phyloP scores from a whole-genome alignment of 225 moss, liverwort and hornwort genomes.

The Lunularia cruciata region DNA sequence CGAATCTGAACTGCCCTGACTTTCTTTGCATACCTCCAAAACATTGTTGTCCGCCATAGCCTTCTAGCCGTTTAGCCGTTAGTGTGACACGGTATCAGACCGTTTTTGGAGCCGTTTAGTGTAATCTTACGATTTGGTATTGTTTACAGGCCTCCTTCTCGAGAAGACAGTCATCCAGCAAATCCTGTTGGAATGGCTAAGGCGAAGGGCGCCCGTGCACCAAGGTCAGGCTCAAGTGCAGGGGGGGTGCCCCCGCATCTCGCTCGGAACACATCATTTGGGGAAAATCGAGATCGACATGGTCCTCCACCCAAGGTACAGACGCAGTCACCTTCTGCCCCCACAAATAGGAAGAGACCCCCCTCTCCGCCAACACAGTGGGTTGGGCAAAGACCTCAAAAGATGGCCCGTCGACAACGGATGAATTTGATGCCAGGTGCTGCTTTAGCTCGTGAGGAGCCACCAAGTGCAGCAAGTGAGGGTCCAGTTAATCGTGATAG shows the following conservation, averaged over 20 bases:
- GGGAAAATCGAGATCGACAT: conserved; percentile 77
- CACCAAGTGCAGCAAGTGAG: conserved; percentile 41
- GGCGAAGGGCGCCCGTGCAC: conserved; percentile 91
- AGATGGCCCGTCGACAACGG: conserved; percentile 77
- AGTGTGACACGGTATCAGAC: no score
- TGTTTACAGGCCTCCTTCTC: conserved; percentile 54
- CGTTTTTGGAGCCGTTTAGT: not conserved
- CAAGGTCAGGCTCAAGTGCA: conserved; percentile 71
- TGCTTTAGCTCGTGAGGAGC: conserved; percentile 62
- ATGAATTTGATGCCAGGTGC: conserved; percentile 65
- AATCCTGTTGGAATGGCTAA: conserved; percentile 61
- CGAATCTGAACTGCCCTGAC: no score
- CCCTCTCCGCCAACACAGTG: conserved; percentile 89
- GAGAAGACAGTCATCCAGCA: conserved; percentile 65
- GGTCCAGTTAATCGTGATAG: conserved; percentile 45
- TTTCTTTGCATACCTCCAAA: no score
- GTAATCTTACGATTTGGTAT: not conserved
- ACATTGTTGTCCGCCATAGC: no score
- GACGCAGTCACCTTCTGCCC: conserved; percentile 39
- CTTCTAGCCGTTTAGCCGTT: no score
- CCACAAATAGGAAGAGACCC: conserved; percentile 72
- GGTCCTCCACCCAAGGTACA: conserved; percentile 56
- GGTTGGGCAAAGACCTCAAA: conserved; percentile 89
- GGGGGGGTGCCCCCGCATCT: conserved; percentile 60
- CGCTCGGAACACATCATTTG: conserved; percentile 59